Evolutionary conservation across 495 filamentous ascomycete species (phyloP).

Genomic region (Penicillium simplicissimum): DNA sequence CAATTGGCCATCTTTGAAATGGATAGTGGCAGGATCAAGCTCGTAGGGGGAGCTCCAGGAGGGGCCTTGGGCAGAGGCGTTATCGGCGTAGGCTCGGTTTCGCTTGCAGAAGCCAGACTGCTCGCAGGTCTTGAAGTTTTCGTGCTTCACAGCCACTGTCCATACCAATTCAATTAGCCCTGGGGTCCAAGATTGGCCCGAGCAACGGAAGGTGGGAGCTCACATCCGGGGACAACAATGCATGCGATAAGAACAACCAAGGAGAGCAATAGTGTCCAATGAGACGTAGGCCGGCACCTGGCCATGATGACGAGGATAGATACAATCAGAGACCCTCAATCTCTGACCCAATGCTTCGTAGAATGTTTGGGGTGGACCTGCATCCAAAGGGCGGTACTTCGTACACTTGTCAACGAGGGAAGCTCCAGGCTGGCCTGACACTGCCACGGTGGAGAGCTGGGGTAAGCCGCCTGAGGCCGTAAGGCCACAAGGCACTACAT

Average conservation of each 20-base stretch:
- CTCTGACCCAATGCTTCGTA: constrained; percentile 26
- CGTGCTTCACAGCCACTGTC: constrained; percentile 82
- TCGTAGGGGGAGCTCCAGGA: constrained; percentile 82
- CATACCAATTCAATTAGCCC: constrained; percentile 11
- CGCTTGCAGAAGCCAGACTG: constrained; percentile 97
- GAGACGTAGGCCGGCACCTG: constrained; percentile 50
- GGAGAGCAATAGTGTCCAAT: constrained; percentile 56
- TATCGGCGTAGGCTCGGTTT: constrained; percentile 86
- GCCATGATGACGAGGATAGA: constrained; percentile 36
- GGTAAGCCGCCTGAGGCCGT: constrained; percentile 34
- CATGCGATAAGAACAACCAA: constrained; percentile 41
- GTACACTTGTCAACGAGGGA: constrained; percentile 27
- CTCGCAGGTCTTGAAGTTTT: constrained; percentile 92
- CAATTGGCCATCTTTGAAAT: constrained; percentile 76
- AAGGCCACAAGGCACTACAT: constrained; percentile 14
- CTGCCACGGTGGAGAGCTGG: constrained; percentile 28
- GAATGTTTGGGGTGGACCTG: constrained; percentile 30
- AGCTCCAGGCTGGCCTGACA: constrained; percentile 46
- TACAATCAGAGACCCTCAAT: constrained; percentile 43
- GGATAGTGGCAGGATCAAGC: constrained; percentile 67
- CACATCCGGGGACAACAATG: constrained; percentile 43
- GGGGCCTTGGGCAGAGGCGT: constrained; percentile 59
- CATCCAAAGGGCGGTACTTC: constrained; percentile 39
- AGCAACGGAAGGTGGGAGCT: constrained; percentile 10
- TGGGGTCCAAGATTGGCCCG: not conserved